Base-by-base conservation (phyloP, 225 moss, liverwort and hornwort species). In the Thuidium tamariscinum region DNA sequence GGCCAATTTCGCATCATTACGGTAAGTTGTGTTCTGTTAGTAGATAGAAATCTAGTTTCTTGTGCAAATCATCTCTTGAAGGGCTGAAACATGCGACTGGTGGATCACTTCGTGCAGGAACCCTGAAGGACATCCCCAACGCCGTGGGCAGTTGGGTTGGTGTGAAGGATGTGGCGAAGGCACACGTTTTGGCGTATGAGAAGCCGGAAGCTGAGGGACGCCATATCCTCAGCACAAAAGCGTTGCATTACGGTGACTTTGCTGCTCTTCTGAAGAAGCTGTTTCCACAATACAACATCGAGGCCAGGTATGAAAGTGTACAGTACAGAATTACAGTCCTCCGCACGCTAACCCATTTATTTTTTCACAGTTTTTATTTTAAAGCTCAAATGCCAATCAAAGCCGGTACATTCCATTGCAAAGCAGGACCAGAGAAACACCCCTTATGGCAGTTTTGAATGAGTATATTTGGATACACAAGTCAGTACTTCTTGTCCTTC, bases 161-260 rank as follows among this genome's bases (percentile, higher is more conserved):
- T 59, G 93, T 95, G 42, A 86, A 94, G 83, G 95, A 95, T 83
- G 93, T 93, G 49, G 92, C 77, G 51, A 55, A 92, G 56, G 96
- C 91, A 23, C 96, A 96, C 54, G 76, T 96, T 29, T 82, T 96
- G 41, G 94, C 88, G 48, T 96, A 92, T 29, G 95, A 96, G 80
- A 90, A 87, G 74, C 93, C 94, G 6, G 88, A 94, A 41, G 96
- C 95, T 7, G 88, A 93, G 87, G 96, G 96, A 18, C 93, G 95
- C 10, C 89, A 95, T 54, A 66, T 95, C n/a, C 34, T 93, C 26
- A 54, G 1, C 34, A 65, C 80, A 2, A 25, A 59, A 29, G 89
- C 72, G 34, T 18, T 92, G 56, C 93, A 91, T 67, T 34, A 80
- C 18, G 91, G 87, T 7, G 90, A 94, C 20, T 8, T 95, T 2